Percentiles rank a stretch among this genome's conserved stretches.
phyloP scores from a whole-genome alignment of 768 basidiomycete species.

The Suillus occidentalis region DNA sequence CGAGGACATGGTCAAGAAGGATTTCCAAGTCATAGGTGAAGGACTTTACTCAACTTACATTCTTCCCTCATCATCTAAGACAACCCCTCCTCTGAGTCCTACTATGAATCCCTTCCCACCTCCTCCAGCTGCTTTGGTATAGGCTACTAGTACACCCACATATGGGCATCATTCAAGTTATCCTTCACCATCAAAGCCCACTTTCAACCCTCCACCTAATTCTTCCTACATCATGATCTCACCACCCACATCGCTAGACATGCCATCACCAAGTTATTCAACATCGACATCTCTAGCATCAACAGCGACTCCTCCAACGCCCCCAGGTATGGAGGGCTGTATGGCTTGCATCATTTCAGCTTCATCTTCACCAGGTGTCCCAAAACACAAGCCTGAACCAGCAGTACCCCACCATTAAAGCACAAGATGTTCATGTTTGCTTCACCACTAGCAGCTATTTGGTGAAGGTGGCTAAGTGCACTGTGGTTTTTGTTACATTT shows the following conservation, averaged over 20 bases:
- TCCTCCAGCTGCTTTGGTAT: constrained; percentile 26
- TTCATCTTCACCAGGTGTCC: constrained; percentile 36
- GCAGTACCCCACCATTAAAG: constrained; percentile 42
- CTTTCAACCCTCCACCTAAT: constrained; percentile 3
- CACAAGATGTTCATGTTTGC: constrained; percentile 66
- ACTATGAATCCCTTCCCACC: constrained; percentile 34
- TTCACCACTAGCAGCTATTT: constrained; percentile 46
- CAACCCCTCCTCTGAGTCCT: constrained; percentile 38
- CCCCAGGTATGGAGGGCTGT: constrained; percentile 49
- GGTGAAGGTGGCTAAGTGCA: constrained; percentile 59
- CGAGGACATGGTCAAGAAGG: too few species aligned
- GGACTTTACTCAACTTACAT: too few species aligned
- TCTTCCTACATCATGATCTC: constrained; percentile 20
- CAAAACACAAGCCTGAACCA: constrained; percentile 20
- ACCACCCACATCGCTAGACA: constrained; percentile 47
- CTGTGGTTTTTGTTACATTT: constrained; percentile 17
- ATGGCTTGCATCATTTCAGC: constrained; percentile 47
- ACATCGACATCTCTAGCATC: constrained; percentile 57
- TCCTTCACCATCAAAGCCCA: constrained; percentile 32
- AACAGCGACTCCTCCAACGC: constrained; percentile 61
- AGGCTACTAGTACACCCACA: constrained; percentile 18
- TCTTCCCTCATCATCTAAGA: too few species aligned
- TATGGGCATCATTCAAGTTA: constrained; percentile 25
- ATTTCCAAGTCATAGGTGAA: too few species aligned
- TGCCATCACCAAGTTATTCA: constrained; percentile 54